Base-by-base conservation (phyloP, 148 eudicot genomes). In the Fagopyrum tataricum region DNA sequence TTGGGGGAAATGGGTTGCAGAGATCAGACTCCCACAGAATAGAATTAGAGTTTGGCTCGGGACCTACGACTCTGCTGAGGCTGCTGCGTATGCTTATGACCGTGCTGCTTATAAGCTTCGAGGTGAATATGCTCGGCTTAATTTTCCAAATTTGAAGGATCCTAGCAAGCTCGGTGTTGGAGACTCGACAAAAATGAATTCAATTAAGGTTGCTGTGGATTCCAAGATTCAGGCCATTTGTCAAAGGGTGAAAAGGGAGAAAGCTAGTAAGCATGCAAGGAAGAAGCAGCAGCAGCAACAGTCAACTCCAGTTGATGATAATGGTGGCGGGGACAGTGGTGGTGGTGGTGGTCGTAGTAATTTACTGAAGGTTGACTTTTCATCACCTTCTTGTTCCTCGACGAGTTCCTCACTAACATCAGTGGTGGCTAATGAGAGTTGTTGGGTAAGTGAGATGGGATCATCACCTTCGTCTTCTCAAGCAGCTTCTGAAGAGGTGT, bases 1-100 rank as follows among this genome's bases (percentile, higher is more conserved):
- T 43, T 94, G 98, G 98, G 98, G 98, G 4, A 94, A 91, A 76
- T 94, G 98, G 98, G 97, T 94, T 4, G 98, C 98, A 17, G 98
- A 94, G 62, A 94, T 94, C 46, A 84, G 98, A 72, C 89, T 94
- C 20, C 97, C 98, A 3, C 98, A 91, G 80, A 94, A 91, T 75
- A 82, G 97, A 71, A 87, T 89, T 87, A 85, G 98, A 67, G 91
- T 94, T 8, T 94, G 98, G 98, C 79, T 94, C 18, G 98, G 98
- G 12, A 94, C 98, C 40, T 91, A 94, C 52, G 96, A 89, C 12
- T 78, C 96, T 23, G 87, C 97, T 8, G 98, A 94, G 73, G 90
- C 96, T 17, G 98, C 98, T 14, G 98, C 98, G 2, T 94, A 88
- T 76, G 98, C 97, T n/a, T 94, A 94, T 76, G 98, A 93, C 76